phyloP scores from a whole-genome alignment of 352 stramenopile genomes.

The Thalassiosira pacifica region DNA sequence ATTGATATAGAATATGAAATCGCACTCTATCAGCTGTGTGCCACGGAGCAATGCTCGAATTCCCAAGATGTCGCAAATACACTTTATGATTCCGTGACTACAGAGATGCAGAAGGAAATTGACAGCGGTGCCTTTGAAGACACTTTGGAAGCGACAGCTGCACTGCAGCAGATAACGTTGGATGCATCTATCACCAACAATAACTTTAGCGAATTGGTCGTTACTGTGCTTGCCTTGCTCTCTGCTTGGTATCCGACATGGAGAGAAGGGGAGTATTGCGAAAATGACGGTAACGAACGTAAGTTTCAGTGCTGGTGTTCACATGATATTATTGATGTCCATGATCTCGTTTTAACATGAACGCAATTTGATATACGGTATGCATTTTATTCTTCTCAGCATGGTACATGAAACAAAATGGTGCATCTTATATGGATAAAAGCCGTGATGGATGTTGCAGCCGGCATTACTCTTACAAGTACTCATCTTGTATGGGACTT shows the following conservation, averaged over 20 bases:
- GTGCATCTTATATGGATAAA: not conserved
- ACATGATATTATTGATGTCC: too few relatives aligned
- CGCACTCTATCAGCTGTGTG: slow-evolving; percentile 44
- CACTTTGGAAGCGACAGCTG: slow-evolving; percentile 1
- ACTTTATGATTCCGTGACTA: slow-evolving; percentile 40
- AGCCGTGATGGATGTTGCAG: slow-evolving; percentile 23
- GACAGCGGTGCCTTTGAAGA: slow-evolving; percentile 28
- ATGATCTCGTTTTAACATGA: too few relatives aligned
- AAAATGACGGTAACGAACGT: slow-evolving; percentile 41
- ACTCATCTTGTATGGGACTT: slow-evolving; percentile 31
- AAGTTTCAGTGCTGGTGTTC: too few relatives aligned
- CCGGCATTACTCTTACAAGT: slow-evolving; percentile 31
- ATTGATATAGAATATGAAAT: slow-evolving; percentile 52
- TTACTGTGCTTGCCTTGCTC: slow-evolving; percentile 26
- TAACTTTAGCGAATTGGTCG: slow-evolving; percentile 32
- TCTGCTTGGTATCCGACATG: slow-evolving; percentile 53
- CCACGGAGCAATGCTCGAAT: slow-evolving; percentile 7
- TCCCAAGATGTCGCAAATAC: slow-evolving; percentile 35
- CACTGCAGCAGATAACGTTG: too few relatives aligned
- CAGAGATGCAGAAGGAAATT: slow-evolving; percentile 45
- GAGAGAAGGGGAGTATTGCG: slow-evolving; percentile 41
- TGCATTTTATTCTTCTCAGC: slow-evolving; percentile 6
- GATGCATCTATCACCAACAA: too few relatives aligned
- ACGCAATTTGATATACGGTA: too few relatives aligned
- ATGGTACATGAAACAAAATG: slow-evolving; percentile 25